Evolutionary conservation across 1,284 basidiomycete species (phyloP), one percentile per base, ranked within the genome.

Genomic region (Tetrapyrgos nigripes): DNA sequence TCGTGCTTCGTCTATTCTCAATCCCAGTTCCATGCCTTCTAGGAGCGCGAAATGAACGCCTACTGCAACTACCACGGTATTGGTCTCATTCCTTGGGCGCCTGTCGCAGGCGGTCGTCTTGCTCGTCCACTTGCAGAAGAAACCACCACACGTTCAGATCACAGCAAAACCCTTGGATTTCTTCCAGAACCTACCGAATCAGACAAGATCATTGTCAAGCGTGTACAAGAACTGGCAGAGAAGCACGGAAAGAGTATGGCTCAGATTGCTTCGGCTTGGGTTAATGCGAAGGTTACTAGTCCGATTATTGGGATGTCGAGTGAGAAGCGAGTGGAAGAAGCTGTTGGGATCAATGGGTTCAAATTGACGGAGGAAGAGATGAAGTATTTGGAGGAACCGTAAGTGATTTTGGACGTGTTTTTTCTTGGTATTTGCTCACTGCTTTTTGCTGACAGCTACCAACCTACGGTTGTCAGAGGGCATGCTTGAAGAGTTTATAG

Each of bases 51-150:
- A 31, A 66, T 66, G 65, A 53, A 64, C n/a, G 60, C 63, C 10
- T 66, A 66, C 35, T 64, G 63, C 52, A 64, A 64, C 33, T 64
- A 59, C 10, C 51, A 62, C 28, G 65, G 65, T 5, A 66, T 65
- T 45, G 67, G 64, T 3, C 31, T 68, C 13, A 68, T 67, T 23
- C 67, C 66, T 2, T 68, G 60, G 48, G 56, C 53, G 3, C 55
- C 65, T 1, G 59, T 68, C 11, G 62, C 61, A 1, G 55, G 23
- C 11, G 65, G 67, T n/a, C 21, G 45, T 43, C 61, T 66, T 17
- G 53, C 63, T 14, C 65, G 61, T 27, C 65, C 65, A 10, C 51
- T 58, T 21, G 77, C 84, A 3, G 50, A 23, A 80, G 82, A 26
- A 24, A 40, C 35, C 6, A 57, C 57, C 14, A 24, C 51, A 3